phyloP scores from a whole-genome alignment of 257 asterid genomes.

The Solanum verrucosum region DNA sequence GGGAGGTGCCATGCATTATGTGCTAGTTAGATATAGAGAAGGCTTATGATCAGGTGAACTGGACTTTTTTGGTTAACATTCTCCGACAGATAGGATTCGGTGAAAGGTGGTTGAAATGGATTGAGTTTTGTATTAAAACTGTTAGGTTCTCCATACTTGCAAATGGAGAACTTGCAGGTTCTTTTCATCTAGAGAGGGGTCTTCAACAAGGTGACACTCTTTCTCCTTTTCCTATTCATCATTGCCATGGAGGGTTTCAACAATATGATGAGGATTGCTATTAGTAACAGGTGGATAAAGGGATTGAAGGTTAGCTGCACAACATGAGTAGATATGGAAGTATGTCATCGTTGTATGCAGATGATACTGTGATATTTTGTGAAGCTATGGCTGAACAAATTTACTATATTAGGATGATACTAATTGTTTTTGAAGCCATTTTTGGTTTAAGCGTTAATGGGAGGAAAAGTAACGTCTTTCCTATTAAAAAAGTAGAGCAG shows the following conservation, averaged over 20 bases:
- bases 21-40: neutral
- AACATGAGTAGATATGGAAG: neutral
- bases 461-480: neutral
- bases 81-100: neutral
- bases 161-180: neutral
- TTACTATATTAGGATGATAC: neutral
- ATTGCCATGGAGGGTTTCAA: neutral
- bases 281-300: neutral
- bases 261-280: neutral
- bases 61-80: neutral
- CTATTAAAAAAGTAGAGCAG: neutral
- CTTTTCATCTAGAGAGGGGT: neutral
- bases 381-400: neutral
- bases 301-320: neutral
- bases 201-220: neutral
- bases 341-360: neutral
- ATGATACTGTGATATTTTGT: neutral
- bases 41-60: neutral
- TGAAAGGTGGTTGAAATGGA: neutral
- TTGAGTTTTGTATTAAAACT: neutral
- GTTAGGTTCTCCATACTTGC: neutral
- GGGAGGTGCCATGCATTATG: neutral
- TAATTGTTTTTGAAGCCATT: neutral
- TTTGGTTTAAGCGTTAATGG: neutral
- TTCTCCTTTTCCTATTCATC: neutral